Percentiles rank a stretch among this genome's conserved stretches.
Conservation (phyloP, 306 rosid genomes). For the Vicia sativa region DNA sequence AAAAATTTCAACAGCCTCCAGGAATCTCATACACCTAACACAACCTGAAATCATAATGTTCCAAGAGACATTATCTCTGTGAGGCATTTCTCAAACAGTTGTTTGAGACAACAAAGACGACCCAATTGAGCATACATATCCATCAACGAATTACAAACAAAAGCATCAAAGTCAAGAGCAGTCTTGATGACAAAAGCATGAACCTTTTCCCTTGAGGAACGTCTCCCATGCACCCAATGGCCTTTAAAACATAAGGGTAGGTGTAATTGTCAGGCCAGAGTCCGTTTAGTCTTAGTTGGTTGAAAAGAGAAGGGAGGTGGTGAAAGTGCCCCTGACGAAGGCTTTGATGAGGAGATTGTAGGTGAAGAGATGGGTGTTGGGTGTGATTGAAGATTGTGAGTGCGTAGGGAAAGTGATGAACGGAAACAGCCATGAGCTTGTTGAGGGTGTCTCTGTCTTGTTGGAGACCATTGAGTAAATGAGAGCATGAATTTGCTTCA, state of each 20-base stretch:
- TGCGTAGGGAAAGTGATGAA: slow-evolving; percentile 53
- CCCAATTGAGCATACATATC: slow-evolving; percentile 67
- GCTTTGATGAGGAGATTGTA: slow-evolving; percentile 63
- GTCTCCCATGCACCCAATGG: slow-evolving; percentile 57
- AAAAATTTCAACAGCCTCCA: slow-evolving; percentile 54
- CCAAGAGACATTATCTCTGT: slow-evolving; percentile 67
- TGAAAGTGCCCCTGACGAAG: slow-evolving; percentile 46
- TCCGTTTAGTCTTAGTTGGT: slow-evolving; percentile 49
- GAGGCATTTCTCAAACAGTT: slow-evolving; percentile 63
- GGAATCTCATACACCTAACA: slow-evolving; percentile 56
- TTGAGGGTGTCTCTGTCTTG: slow-evolving; percentile 55
- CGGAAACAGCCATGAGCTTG: slow-evolving; percentile 56
- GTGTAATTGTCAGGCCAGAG: slow-evolving; percentile 73
- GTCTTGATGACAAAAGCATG: slow-evolving; percentile 66
- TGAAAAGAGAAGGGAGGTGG: slow-evolving; percentile 48
- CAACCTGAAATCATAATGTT: slow-evolving; percentile 62
- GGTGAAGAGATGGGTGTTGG: slow-evolving; percentile 51
- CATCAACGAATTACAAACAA: slow-evolving; percentile 76
- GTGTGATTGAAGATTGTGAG: slow-evolving; percentile 47
- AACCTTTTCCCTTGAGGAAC: slow-evolving; percentile 51
- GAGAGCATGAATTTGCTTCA: slow-evolving; percentile 69
- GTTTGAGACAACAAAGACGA: slow-evolving; percentile 21
- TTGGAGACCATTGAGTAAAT: slow-evolving; percentile 53
- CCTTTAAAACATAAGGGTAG: slow-evolving; percentile 71
- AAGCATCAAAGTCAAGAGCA: slow-evolving; percentile 59